phyloP scores from a whole-genome alignment of 805 yeast species.

The Kluyveromyces lactis region DNA sequence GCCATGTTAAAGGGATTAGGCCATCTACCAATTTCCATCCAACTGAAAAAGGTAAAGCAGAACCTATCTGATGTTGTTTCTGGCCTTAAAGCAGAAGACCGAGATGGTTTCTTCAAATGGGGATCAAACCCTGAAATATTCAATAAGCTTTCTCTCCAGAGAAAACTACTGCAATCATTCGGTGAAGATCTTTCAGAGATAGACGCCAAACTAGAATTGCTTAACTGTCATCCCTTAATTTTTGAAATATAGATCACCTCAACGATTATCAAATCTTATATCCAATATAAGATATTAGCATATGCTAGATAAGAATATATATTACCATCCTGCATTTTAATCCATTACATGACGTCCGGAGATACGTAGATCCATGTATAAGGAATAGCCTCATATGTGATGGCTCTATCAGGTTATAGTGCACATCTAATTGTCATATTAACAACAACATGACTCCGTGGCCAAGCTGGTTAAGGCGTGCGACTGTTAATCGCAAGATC shows the following conservation, averaged over 20 bases:
- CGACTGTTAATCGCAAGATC: constrained; percentile 60
- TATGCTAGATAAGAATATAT: too few relatives aligned
- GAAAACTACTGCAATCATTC: constrained; percentile 5
- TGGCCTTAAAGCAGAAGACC: neutral
- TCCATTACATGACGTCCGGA: too few relatives aligned
- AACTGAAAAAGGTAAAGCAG: neutral
- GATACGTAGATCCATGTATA: too few relatives aligned
- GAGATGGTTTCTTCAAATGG: constrained; percentile 22
- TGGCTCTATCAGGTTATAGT: too few relatives aligned
- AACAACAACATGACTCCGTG: constrained; percentile 34
- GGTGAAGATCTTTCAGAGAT: constrained; percentile 3
- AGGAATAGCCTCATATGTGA: too few relatives aligned
- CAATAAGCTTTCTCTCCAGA: constrained; percentile 14
- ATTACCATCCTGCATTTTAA: too few relatives aligned
- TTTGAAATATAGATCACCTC: neutral
- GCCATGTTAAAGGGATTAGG: constrained; percentile 12
- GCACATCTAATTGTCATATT: too few relatives aligned
- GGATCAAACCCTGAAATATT: constrained; percentile 18
- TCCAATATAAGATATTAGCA: too few relatives aligned
- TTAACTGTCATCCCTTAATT: constrained; percentile 13
- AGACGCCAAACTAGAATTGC: constrained; percentile 4
- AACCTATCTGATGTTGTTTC: neutral
- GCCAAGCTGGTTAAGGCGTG: constrained; percentile 57
- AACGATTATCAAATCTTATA: too few relatives aligned
- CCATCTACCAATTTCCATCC: neutral